Percentiles rank a stretch among this genome's conserved stretches.
These are phyloP conservation scores for Trichophyton mentagrophytes DNA, from an alignment of 2,329 filamentous ascomycete species.

Conservation along the genomic window DNA sequence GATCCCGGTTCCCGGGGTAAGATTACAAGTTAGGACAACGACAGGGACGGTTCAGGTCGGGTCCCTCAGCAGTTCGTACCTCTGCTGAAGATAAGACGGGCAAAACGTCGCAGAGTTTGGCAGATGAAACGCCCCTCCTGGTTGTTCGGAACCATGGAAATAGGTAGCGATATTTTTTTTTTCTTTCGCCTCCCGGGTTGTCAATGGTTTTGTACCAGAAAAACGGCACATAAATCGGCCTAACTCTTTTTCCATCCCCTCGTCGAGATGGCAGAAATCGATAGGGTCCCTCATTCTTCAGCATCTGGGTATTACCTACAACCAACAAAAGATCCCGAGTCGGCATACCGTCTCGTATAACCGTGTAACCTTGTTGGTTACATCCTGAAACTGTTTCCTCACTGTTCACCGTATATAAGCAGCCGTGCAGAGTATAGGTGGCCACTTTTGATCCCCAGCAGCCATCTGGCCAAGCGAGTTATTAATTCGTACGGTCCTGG, in stretches of 20 bases:
- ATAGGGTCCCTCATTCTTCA: background rate
- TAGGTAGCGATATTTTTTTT: background rate
- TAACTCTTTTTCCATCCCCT: background rate
- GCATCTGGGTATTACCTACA: background rate
- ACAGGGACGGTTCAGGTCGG: background rate
- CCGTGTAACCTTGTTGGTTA: background rate
- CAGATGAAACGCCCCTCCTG: background rate
- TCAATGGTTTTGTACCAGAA: background rate
- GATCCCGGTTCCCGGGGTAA: constrained; percentile 1
- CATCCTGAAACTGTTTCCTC: background rate
- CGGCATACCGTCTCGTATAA: background rate
- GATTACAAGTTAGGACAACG: background rate
- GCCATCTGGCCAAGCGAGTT: background rate
- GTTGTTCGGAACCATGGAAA: background rate
- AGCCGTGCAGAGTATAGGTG: background rate
- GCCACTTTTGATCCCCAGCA: background rate
- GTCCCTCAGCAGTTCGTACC: background rate
- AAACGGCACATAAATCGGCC: background rate
- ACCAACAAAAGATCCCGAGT: background rate
- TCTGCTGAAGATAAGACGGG: background rate
- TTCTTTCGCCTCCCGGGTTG: background rate
- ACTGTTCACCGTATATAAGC: background rate
- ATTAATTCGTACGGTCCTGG: background rate
- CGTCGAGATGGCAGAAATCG: background rate
- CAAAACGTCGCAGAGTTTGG: background rate